phyloP scores from a whole-genome alignment of 2,329 filamentous ascomycete species.

The Botryotinia convoluta region DNA sequence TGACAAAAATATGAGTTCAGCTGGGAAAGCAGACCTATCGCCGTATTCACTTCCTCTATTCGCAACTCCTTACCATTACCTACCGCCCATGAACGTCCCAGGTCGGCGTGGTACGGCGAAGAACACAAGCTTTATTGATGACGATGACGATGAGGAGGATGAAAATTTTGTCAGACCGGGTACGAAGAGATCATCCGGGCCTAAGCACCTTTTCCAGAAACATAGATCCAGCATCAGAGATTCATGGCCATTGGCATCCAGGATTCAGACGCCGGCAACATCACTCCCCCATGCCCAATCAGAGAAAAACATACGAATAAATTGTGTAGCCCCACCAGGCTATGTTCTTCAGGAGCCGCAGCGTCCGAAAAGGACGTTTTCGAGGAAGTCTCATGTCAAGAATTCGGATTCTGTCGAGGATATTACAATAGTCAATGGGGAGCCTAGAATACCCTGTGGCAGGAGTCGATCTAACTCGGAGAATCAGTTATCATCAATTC shows the following conservation, averaged over 20 bases:
- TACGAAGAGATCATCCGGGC: constrained; percentile 23
- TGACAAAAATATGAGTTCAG: background rate
- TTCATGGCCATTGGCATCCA: constrained; percentile 34
- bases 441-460: background rate
- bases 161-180: constrained; percentile 14
- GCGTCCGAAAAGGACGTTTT: constrained; percentile 24
- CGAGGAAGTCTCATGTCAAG: constrained; percentile 1
- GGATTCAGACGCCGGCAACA: constrained; percentile 21
- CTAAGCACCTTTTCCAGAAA: constrained; percentile 23
- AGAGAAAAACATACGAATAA: constrained; percentile 27
- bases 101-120: background rate
- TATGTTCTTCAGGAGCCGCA: constrained; percentile 29
- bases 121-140: constrained; percentile 4
- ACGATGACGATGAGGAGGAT: constrained; percentile 15
- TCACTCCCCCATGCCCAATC: constrained; percentile 20
- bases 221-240: constrained; percentile 30
- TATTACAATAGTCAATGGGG: constrained; percentile 4
- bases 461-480: constrained; percentile 5
- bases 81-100: background rate
- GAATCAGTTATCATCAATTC: constrained; percentile 17
- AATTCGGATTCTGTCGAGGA: constrained; percentile 17
- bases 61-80: constrained; percentile 9
- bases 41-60: constrained; percentile 5
- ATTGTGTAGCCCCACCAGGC: constrained; percentile 32
- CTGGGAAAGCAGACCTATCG: background rate